Evolutionary conservation across 2,329 filamentous ascomycete genomes (phyloP), one percentile per base, ranked within the genome.

Genomic region (Alternaria sp.): DNA sequence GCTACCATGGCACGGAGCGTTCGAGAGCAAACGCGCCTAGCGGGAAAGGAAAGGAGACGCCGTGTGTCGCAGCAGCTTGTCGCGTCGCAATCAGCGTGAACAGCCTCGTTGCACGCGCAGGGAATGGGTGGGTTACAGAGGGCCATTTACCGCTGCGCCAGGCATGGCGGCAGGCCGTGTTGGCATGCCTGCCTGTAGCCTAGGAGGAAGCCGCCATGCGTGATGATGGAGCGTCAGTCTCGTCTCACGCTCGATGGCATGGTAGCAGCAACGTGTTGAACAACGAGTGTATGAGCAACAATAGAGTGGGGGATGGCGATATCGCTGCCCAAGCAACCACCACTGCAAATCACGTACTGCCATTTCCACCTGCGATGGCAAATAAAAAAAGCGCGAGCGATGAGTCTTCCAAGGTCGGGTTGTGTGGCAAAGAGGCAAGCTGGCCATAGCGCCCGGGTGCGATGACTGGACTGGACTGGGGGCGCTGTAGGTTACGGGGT

Each of bases 401-500:
- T 69, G 67, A 69, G 67, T 70, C 63, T 63, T 41, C 42, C 42
- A 38, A 38, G 42, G 47, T 48, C 36, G 43, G 46, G 30, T 38
- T 55, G 62, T 67, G 69, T 68, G 68, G 69, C 67, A 68, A 64
- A 70, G 44, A 62, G 57, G 61, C 60, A 65, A 64, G 39, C 42
- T 61, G 65, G 69, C 32, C 68, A 62, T 51, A 63, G 69, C 69
- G 61, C 51, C 57, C 43, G 49, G 63, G 47, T 54, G 62, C 62
- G 61, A 70, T 71, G 69, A 70, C 68, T 72, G 62, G 69, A 56
- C 62, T 71, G 62, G 69, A 56, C 62, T 52, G 61, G 67, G 65
- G 67, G 52, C 57, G 60, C 62, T 62, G 64, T 65, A 62, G 64
- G 64, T 51, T 54, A 61, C 56, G 64, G 67, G 65, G 57, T 69